Evolutionary conservation across 208 protist genomes (phyloP).

Genomic region (Wallacemonas collosoma): DNA sequence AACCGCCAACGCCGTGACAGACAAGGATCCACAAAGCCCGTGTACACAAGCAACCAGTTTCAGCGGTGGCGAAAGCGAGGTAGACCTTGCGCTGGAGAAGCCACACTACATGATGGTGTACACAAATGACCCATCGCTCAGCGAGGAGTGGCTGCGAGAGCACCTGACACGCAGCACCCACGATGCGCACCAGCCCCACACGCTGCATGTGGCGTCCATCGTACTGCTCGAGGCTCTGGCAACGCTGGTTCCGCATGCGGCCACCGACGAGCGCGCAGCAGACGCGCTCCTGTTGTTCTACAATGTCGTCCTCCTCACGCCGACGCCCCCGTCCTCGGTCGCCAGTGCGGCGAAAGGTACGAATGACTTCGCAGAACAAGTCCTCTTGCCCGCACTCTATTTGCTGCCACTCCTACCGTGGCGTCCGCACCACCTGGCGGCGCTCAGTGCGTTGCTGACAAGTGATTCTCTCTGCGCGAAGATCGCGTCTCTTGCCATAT

Average conservation of each 20-base stretch:
- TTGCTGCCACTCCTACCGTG: constrained; percentile 36
- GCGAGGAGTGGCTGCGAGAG: constrained; percentile 4
- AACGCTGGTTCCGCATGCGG: not conserved
- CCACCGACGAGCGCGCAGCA: not conserved
- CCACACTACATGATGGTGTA: constrained; percentile 1
- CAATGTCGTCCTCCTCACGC: not conserved
- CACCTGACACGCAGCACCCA: not conserved
- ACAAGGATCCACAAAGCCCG: not conserved
- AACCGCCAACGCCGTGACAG: not conserved
- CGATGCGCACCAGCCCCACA: not conserved
- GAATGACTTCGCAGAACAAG: constrained; percentile 16
- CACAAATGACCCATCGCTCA: constrained; percentile 1
- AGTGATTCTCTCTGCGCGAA: constrained; percentile 3
- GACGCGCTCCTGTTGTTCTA: constrained; percentile 5
- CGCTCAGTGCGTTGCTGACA: constrained; percentile 32
- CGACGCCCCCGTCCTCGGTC: no score
- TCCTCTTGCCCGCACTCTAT: constrained; percentile 44
- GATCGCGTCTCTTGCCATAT: no score
- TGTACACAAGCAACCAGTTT: constrained; percentile 1
- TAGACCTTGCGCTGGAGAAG: not conserved
- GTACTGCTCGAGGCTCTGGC: constrained; percentile 9
- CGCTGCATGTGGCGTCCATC: not conserved
- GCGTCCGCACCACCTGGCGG: constrained; percentile 25
- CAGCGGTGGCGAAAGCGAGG: constrained; percentile 1
- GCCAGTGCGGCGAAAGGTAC: not conserved